Conservation (phyloP, 1,139 yeast genomes). For the Geotrichum restrictum region DNA sequence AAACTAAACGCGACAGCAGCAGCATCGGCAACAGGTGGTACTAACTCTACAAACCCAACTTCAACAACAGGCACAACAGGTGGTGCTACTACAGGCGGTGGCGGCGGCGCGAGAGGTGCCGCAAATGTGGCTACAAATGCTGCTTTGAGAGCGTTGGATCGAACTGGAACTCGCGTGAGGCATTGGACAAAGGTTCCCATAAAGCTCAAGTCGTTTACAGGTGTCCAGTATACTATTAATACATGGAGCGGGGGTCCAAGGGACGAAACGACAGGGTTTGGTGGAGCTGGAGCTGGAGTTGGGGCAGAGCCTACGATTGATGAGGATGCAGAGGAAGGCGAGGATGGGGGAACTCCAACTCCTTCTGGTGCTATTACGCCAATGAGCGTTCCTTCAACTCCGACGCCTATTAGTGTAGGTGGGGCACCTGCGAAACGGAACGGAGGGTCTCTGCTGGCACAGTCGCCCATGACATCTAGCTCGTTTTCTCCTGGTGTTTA, state of each 20-base stretch:
- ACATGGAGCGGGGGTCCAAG: constrained; percentile 42
- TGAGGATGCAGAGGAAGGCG: not conserved
- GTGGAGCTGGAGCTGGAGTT: not conserved
- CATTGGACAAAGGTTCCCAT: constrained; percentile 51
- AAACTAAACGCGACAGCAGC: too few species aligned
- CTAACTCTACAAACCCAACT: constrained; percentile 17
- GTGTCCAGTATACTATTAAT: constrained; percentile 48
- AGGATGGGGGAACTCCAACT: constrained; percentile 1
- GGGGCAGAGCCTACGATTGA: not conserved
- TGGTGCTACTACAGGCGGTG: constrained; percentile 9
- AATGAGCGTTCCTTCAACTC: constrained; percentile 12
- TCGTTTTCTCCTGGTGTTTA: constrained; percentile 1
- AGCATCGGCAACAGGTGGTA: too few species aligned
- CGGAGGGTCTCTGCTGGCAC: constrained; percentile 19
- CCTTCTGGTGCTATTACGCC: constrained; percentile 12
- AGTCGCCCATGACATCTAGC: constrained; percentile 18
- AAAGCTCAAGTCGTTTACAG: constrained; percentile 56
- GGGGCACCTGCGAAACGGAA: constrained; percentile 3
- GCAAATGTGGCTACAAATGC: constrained; percentile 29
- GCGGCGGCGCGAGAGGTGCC: constrained; percentile 19
- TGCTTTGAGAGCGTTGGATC: constrained; percentile 42
- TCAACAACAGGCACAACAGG: constrained; percentile 19
- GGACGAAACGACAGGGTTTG: not conserved
- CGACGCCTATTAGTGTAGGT: not conserved
- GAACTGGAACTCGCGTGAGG: constrained; percentile 49